phyloP scores from a whole-genome alignment of 441 rosid species.

The Gossypium gossypioides region DNA sequence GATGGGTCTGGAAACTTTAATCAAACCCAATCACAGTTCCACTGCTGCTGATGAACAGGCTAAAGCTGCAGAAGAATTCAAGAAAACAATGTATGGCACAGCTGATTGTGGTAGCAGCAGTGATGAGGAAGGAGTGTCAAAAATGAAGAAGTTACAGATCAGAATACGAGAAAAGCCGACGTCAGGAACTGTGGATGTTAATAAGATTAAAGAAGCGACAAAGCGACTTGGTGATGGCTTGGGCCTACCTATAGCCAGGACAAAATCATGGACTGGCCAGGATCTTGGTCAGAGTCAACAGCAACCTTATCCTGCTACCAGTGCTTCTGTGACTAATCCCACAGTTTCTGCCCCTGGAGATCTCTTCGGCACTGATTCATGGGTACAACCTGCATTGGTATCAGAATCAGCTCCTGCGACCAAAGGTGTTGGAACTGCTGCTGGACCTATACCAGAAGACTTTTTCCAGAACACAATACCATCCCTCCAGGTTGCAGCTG shows the following conservation, averaged over 20 bases:
- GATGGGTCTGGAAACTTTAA: conserved; percentile 75
- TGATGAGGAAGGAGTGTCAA: conserved; percentile 76
- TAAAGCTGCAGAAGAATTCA: conserved; percentile 97
- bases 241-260: conserved; percentile 62
- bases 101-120: conserved; percentile 89
- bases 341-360: conserved; percentile 53
- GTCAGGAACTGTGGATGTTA: conserved; percentile 70
- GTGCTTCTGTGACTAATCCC: conserved; percentile 30
- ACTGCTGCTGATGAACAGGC: conserved; percentile 74
- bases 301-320: conserved; percentile 38
- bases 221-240: conserved; percentile 78
- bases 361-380: conserved; percentile 55
- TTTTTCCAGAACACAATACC: conserved; percentile 89
- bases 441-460: conserved; percentile 84
- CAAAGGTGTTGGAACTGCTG: conserved; percentile 38
- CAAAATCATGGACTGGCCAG: conserved; percentile 59
- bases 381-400: conserved; percentile 38
- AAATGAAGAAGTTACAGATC: conserved; percentile 64
- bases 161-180: conserved; percentile 90
- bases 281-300: conserved; percentile 51
- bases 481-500: conserved; percentile 74
- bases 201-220: conserved; percentile 91
- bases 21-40: conserved; percentile 33
- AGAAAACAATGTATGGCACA: conserved; percentile 78
- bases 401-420: conserved; percentile 47